These are phyloP conservation scores for Porcisia deanei DNA, from an alignment of 208 protist species.

Conservation along the genomic window DNA sequence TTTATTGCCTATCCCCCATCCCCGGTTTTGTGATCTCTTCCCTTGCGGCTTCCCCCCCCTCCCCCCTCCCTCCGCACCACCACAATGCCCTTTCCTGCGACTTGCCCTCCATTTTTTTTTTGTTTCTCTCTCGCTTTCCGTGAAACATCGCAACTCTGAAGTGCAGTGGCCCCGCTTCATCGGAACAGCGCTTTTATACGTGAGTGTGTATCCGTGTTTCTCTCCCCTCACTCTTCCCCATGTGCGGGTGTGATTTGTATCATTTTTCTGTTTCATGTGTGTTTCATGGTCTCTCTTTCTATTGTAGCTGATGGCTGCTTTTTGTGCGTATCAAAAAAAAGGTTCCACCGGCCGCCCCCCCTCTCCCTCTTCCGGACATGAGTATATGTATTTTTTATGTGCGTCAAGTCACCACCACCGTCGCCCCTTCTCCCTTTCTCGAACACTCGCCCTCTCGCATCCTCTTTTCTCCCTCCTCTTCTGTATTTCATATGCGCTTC, in stretches of 20 bases:
- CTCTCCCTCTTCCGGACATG: background rate
- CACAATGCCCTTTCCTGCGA: constrained; percentile 3
- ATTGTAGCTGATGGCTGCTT: background rate
- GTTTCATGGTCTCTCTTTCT: constrained; percentile 5
- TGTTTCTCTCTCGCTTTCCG: background rate
- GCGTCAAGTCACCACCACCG: background rate
- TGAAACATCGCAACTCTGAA: background rate
- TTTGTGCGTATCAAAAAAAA: background rate
- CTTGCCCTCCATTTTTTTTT: background rate
- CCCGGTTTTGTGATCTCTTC: background rate
- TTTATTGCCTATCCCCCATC: background rate
- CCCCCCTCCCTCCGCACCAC: background rate
- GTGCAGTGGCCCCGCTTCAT: background rate
- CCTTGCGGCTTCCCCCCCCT: background rate
- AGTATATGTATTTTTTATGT: constrained; percentile 8
- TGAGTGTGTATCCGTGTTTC: constrained; percentile 1
- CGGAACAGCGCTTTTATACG: constrained; percentile 2
- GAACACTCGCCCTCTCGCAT: background rate
- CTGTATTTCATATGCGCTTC: background rate
- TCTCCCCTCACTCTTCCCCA: background rate
- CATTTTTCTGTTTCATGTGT: background rate
- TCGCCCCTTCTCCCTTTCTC: background rate
- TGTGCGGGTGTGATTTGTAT: background rate
- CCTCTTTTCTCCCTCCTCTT: background rate
- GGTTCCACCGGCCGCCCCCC: no score